Evolutionary conservation across 495 filamentous ascomycete species (phyloP).

Genomic region (Talaromyces thailandensis): DNA sequence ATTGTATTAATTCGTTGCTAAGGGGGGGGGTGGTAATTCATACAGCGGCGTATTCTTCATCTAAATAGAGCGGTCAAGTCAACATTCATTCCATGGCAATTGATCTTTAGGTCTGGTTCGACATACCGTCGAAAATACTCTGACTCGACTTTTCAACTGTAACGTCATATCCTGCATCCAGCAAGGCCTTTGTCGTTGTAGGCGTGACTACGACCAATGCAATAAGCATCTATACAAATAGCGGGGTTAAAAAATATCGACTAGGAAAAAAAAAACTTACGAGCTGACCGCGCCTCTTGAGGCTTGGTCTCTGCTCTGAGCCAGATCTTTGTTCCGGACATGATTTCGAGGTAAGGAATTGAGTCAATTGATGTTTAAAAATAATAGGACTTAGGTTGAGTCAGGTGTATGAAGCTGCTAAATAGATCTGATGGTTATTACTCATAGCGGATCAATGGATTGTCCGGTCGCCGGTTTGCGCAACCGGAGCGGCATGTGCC

Average conservation of each 20-base stretch:
- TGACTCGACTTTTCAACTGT: conserved; percentile 71
- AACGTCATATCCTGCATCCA: conserved; percentile 77
- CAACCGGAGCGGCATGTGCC: background rate
- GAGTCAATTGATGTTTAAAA: conserved; percentile 3
- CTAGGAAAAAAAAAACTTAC: conserved; percentile 19
- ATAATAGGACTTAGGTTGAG: background rate
- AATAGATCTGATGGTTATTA: background rate
- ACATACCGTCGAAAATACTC: conserved; percentile 72
- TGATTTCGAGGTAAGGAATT: conserved; percentile 6
- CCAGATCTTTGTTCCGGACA: conserved; percentile 40
- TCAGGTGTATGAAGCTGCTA: background rate
- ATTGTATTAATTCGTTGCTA: background rate
- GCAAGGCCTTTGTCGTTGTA: conserved; percentile 64
- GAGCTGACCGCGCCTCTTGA: conserved; percentile 38
- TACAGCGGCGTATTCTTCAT: conserved; percentile 47
- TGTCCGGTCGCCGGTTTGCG: conserved; percentile 1
- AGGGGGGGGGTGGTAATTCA: conserved; percentile 5
- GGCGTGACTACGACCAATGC: conserved; percentile 40
- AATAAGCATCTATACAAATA: conserved; percentile 1
- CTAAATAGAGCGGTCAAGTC: conserved; percentile 12
- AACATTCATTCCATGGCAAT: conserved; percentile 1
- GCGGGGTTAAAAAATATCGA: conserved; percentile 4
- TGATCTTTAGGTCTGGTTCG: background rate
- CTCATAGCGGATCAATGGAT: conserved; percentile 6
- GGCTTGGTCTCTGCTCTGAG: conserved; percentile 42